Percentiles rank a stretch among this genome's conserved stretches.
phyloP scores from a whole-genome alignment of 2,329 filamentous ascomycete species.

The Penicillium corylophilum region DNA sequence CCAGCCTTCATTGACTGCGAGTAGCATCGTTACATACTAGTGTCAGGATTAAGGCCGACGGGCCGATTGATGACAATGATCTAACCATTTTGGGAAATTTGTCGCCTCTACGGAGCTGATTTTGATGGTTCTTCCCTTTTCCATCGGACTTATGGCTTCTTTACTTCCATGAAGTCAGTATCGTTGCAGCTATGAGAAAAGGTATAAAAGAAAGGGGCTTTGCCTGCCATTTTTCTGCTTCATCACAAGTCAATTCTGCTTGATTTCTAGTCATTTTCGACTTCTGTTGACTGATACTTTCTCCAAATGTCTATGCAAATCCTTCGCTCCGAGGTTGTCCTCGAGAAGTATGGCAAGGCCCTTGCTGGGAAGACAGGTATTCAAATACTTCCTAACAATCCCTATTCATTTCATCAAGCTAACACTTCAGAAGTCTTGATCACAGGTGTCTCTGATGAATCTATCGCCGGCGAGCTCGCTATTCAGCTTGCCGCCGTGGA shows the following conservation, averaged over 20 bases:
- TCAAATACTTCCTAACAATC: background rate
- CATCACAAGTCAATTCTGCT: background rate
- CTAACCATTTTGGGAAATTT: background rate
- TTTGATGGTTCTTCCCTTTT: background rate
- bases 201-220: background rate
- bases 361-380: constrained; percentile 22
- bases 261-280: background rate
- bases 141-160: background rate
- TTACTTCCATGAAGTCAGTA: background rate
- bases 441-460: constrained; percentile 22
- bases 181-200: background rate
- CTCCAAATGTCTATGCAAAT: constrained; percentile 13
- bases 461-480: constrained; percentile 26
- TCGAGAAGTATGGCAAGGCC: constrained; percentile 19
- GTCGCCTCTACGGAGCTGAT: background rate
- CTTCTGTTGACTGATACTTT: background rate
- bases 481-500: constrained; percentile 19
- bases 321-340: constrained; percentile 18
- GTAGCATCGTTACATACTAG: too few species aligned
- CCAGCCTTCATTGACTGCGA: background rate
- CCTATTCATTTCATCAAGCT: background rate
- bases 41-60: background rate
- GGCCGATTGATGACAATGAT: background rate
- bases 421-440: constrained; percentile 19
- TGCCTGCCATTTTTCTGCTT: background rate